A percentile compares a stretch with the other conserved stretches of the same genome.
phyloP scores from a whole-genome alignment of 495 filamentous ascomycete species.

The Lasiosphaeriaceae sp. region DNA sequence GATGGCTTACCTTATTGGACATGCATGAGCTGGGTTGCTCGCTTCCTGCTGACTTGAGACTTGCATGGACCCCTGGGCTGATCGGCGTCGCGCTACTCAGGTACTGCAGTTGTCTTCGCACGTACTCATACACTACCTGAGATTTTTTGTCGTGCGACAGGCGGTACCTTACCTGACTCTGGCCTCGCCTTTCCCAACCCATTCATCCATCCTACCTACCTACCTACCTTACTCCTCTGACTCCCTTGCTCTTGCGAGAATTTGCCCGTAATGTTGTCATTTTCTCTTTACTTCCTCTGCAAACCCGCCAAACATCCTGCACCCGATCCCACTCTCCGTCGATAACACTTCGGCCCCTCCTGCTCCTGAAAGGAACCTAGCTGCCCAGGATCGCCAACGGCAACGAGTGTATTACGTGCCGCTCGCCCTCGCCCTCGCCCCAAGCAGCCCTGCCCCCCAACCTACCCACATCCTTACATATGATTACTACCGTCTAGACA shows the following conservation, averaged over 20 bases:
- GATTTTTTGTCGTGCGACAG: neutral
- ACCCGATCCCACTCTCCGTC: neutral
- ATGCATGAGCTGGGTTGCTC: neutral
- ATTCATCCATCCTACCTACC: neutral
- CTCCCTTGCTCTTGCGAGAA: neutral
- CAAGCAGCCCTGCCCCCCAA: conserved; percentile 7
- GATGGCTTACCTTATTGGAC: neutral
- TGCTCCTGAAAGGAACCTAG: neutral
- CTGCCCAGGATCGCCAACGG: neutral
- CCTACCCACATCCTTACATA: conserved; percentile 12
- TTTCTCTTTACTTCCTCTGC: neutral
- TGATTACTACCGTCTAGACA: neutral
- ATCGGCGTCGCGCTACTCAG: neutral
- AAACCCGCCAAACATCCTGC: neutral
- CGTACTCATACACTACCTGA: neutral
- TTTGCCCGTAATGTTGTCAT: neutral
- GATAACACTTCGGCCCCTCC: neutral
- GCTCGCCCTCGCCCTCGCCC: too few species aligned
- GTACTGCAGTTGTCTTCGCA: neutral
- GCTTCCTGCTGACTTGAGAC: neutral
- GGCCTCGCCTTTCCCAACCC: neutral
- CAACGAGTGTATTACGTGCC: conserved; percentile 8
- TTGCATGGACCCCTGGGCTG: neutral
- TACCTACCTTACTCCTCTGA: neutral
- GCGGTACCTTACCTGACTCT: neutral